Conservation (phyloP, 306 rosid species). For the Lathyrus tuberosus region DNA sequence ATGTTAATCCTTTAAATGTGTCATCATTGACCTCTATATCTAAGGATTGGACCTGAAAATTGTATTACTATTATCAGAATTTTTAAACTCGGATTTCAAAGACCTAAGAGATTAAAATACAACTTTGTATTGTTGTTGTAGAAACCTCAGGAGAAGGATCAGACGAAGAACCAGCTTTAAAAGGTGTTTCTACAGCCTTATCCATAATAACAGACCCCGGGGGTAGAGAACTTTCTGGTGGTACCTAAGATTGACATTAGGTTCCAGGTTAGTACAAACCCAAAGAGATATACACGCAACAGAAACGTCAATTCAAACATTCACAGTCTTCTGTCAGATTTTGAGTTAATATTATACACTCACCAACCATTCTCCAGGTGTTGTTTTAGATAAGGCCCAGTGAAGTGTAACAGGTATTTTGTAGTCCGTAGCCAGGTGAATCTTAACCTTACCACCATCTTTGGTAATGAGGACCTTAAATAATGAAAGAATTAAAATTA, state of each 20-base stretch:
- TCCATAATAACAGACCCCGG: conserved; percentile 66
- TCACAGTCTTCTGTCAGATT: conserved; percentile 34
- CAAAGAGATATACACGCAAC: conserved; percentile 16
- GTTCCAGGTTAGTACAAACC: conserved; percentile 28
- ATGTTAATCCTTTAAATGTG: conserved; percentile 75
- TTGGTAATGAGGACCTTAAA: conserved; percentile 78
- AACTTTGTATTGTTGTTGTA: conserved; percentile 35
- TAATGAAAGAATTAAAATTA: conserved; percentile 42
- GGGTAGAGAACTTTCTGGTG: conserved; percentile 72
- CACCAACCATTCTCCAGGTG: conserved; percentile 92
- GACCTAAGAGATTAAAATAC: conserved; percentile 34
- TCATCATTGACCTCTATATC: conserved; percentile 70
- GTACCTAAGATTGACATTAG: conserved; percentile 64
- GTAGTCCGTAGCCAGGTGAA: conserved; percentile 80
- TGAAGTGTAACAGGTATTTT: conserved; percentile 71
- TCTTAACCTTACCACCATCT: conserved; percentile 65
- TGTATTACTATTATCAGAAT: conserved; percentile 30
- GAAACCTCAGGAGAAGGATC: conserved; percentile 62
- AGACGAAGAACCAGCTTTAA: conserved; percentile 47
- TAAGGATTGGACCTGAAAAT: conserved; percentile 74
- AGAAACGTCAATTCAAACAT: conserved; percentile 25
- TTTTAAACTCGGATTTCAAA: conserved; percentile 34
- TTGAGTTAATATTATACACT: conserved; percentile 44
- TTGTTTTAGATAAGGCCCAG: conserved; percentile 83
- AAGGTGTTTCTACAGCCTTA: conserved; percentile 69